Evolutionary conservation across 179 eudicot genomes (phyloP), one percentile per base, ranked within the genome.

Genomic region (Silene vulgaris): DNA sequence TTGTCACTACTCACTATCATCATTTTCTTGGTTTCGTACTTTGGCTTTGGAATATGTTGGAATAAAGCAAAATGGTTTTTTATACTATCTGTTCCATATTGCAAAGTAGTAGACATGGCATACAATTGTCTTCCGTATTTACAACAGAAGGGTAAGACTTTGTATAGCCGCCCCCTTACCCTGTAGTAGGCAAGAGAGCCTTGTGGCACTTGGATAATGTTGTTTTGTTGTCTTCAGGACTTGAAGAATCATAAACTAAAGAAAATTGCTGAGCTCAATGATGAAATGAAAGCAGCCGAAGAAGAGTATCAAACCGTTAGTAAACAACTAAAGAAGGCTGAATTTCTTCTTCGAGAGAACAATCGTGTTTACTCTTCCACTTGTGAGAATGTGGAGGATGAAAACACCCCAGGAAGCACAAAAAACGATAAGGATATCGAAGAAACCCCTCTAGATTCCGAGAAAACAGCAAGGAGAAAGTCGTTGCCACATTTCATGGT

Each of bases 401-500:
- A 81, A 61, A 82, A 70, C 76, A 71, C 57, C 43, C 75, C 80
- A 17, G 75, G n/a, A 67, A 75, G 69, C 72, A 73, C 65, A 63
- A 79, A 77, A 69, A 75, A 72, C 26, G 82, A 78, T 66, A 35
- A 37, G 35, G 88, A 82, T 72, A 69, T 75, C 11, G 57, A 30
- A 28, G 74, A 69, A 65, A 74, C 78, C 32, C 86, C 88, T 26
- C 48, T 17, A 77, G 82, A 80, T 14, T 61, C 85, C 4, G 87
- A 82, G 28, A 87, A 80, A 50, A 29, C 78, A 62, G 69, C 26
- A 35, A 83, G 61, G 82, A 84, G 76, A 76, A 85, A 62, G 45
- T 77, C 88, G 7, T 64, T 86, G 71, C 95, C 95, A 43, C 89
- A 87, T 77, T 90, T 87, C 81, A 90, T 90, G 95, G 79, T 56